A percentile compares a stretch with the other conserved stretches of the same genome.
Conservation (phyloP, 768 basidiomycete genomes). For the Suillus luteus region DNA sequence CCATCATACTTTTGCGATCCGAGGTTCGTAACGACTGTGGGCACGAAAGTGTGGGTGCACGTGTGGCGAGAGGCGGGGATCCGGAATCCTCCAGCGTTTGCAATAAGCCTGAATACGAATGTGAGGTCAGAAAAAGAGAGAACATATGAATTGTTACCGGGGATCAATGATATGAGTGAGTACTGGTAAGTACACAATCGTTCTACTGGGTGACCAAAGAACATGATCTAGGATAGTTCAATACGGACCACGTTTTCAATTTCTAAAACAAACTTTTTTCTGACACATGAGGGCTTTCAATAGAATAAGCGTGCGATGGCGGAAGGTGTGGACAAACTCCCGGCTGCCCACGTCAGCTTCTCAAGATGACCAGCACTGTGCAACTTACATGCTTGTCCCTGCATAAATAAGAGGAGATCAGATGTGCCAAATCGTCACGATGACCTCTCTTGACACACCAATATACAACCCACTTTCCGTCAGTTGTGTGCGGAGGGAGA, state of each 20-base stretch:
- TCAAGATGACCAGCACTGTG: constrained; percentile 29
- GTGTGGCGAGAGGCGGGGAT: constrained; percentile 70
- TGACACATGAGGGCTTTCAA: constrained; percentile 94
- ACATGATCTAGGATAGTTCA: constrained; percentile 72
- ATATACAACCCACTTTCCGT: constrained; percentile 95
- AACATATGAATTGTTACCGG: constrained; percentile 52
- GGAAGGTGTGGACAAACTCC: constrained; percentile 90
- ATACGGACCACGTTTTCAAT: constrained; percentile 9
- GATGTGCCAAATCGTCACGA: background rate
- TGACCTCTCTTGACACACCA: constrained; percentile 53
- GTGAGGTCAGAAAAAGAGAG: background rate
- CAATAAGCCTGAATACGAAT: constrained; percentile 62
- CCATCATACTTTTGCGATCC: constrained; percentile 87
- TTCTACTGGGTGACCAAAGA: constrained; percentile 96
- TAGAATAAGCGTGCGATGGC: constrained; percentile 90
- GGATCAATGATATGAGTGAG: constrained; percentile 90
- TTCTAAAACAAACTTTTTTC: constrained; percentile 61
- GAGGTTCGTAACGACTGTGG: constrained; percentile 86
- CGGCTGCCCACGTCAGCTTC: constrained; percentile 43
- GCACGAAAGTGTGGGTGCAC: constrained; percentile 62
- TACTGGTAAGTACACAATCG: constrained; percentile 97
- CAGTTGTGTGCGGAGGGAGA: constrained; percentile 73
- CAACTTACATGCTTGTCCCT: constrained; percentile 71
- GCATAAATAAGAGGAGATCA: constrained; percentile 17
- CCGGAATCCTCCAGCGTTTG: constrained; percentile 92